phyloP scores from a whole-genome alignment of 148 eudicot genomes.

The Fagopyrum esculentum region DNA sequence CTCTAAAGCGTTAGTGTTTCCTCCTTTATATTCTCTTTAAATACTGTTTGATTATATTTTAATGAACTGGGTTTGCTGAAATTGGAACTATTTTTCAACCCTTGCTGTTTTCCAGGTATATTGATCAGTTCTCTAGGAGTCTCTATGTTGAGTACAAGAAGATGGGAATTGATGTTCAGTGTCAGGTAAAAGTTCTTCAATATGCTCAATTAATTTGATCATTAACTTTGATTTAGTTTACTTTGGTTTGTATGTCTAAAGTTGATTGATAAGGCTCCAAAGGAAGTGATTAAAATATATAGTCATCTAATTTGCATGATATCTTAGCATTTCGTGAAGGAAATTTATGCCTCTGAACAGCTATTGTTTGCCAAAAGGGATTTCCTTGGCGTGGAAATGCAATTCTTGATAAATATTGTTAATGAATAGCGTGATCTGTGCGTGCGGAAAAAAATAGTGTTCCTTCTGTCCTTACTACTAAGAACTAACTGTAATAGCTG shows the following conservation, averaged over 20 bases:
- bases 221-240: neutral
- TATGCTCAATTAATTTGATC: neutral
- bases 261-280: neutral
- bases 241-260: neutral
- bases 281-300: neutral
- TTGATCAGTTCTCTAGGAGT: constrained; percentile 50
- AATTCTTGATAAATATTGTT: neutral
- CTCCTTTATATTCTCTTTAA: neutral
- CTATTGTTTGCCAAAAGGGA: neutral
- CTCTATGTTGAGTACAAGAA: constrained; percentile 59
- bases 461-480: too few species aligned
- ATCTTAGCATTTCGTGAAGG: neutral
- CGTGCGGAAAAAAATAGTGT: too few species aligned
- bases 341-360: neutral
- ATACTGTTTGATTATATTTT: neutral
- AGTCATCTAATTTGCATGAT: neutral
- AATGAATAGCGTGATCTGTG: neutral
- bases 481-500: too few species aligned
- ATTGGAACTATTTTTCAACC: neutral
- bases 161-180: constrained; percentile 67
- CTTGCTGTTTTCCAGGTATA: constrained; percentile 33
- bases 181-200: constrained; percentile 39
- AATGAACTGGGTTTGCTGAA: neutral
- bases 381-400: neutral
- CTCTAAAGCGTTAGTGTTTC: constrained; percentile 58